Evolutionary conservation across 345 rosid species (phyloP), one percentile per base, ranked within the genome.

Genomic region (Leavenworthia alabamica): DNA sequence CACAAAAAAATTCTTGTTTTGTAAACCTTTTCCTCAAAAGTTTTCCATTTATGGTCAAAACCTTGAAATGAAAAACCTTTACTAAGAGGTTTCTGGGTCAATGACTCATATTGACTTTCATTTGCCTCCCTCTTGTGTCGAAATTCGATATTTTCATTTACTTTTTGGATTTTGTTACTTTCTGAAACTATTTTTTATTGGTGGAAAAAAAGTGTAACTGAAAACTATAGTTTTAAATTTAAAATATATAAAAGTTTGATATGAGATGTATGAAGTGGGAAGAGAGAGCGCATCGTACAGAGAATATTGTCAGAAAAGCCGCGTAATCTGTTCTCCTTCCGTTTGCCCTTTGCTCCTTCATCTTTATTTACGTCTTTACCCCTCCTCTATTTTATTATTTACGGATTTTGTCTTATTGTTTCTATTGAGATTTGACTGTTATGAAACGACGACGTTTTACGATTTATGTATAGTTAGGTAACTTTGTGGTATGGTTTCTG

Each of bases 291-390:
- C 64, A 76, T 69, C 45, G 67, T 60, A 48, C 77, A 86, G 85
- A 80, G 87, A 81, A 81, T 83, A 83, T 78, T 86, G 89, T 86
- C 93, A 83, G 89, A 42, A 71, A 71, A 58, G 70, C 70, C 70
- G 65, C 70, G 58, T 53, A 40, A 63, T 54, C 63, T 70, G 39
- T 20, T 40, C 10, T 40, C 27, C 44, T 63, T 31, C 62, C 56
- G 47, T 62, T 71, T 62, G 52, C 11, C 48, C 54, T 12, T 29
- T 55, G 8, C 53, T 28, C 13, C 27, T 17, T 33, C 22, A 13
- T 24, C 3, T 13, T 9, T 12, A 31, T 56, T 56, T 63, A 63
- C 75, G 0, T 41, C 12, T 64, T 24, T 50, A 19, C 60, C 70
- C 22, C 75, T 64, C 35, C 11, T 13, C 2, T 8, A 3, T 6